Percentiles rank a stretch among this genome's conserved stretches.
phyloP scores from a whole-genome alignment of 805 yeast species.

The Scheffersomyces coipomensis region DNA sequence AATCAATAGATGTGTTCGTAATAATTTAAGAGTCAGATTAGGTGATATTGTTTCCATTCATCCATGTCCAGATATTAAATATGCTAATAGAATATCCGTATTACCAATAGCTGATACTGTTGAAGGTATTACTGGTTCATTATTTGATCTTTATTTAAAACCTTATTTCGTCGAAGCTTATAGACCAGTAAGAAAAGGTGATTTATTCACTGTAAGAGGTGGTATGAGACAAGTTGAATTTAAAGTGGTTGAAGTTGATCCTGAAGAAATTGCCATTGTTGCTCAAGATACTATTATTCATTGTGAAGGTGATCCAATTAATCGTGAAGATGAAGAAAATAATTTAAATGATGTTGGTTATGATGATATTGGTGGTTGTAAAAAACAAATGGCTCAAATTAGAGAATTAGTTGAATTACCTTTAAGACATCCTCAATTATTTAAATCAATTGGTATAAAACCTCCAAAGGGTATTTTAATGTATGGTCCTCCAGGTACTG shows the following conservation, averaged over 20 bases:
- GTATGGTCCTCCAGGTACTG: constrained; percentile 99
- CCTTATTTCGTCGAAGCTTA: constrained; percentile 99
- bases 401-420: constrained; percentile 98
- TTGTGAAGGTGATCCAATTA: constrained; percentile 98
- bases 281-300: constrained; percentile 98
- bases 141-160: constrained; percentile 93
- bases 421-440: constrained; percentile 95
- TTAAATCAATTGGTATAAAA: constrained; percentile 96
- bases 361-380: constrained; percentile 98
- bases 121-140: constrained; percentile 95
- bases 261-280: constrained; percentile 94
- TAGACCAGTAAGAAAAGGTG: constrained; percentile 98
- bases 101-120: constrained; percentile 97
- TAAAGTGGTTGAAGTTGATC: constrained; percentile 97
- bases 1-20: constrained; percentile 92
- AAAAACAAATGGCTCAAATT: constrained; percentile 99
- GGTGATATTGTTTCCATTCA: constrained; percentile 91
- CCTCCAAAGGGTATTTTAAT: constrained; percentile 97
- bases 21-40: constrained; percentile 87
- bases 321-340: constrained; percentile 97
- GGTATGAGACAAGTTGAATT: constrained; percentile 99
- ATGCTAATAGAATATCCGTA: constrained; percentile 91
- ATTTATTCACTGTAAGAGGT: constrained; percentile 93
- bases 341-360: constrained; percentile 96
- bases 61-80: constrained; percentile 97